Evolutionary conservation across 1,284 basidiomycete species (phyloP).

Genomic region (Moniliophthora roreri): DNA sequence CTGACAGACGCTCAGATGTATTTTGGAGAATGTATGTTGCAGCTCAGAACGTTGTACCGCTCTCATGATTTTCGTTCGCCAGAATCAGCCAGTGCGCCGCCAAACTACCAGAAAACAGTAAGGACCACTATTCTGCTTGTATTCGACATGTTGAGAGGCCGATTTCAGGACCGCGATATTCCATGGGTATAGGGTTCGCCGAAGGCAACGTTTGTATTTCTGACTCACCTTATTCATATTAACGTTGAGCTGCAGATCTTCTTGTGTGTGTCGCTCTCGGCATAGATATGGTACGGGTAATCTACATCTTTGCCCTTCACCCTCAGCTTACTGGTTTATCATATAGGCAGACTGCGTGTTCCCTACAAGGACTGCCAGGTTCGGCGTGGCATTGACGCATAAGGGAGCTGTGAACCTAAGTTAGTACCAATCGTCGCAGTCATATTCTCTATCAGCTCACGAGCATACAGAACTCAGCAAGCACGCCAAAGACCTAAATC

Average conservation of each 20-base stretch:
- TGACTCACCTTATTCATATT: neutral
- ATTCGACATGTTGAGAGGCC: slow-evolving; percentile 2
- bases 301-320: neutral
- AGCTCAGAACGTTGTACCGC: neutral
- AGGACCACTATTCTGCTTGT: slow-evolving; percentile 22
- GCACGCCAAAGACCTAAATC: slow-evolving; percentile 63
- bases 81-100: slow-evolving; percentile 82
- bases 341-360: slow-evolving; percentile 84
- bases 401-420: slow-evolving; percentile 78
- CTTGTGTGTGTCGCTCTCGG: slow-evolving; percentile 87
- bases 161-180: slow-evolving; percentile 71
- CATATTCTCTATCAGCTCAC: neutral
- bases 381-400: slow-evolving; percentile 82
- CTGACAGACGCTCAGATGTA: slow-evolving; percentile 44
- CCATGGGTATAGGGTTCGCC: slow-evolving; percentile 87
- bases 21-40: slow-evolving; percentile 79
- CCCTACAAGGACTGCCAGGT: slow-evolving; percentile 83
- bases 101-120: slow-evolving; percentile 71
- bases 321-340: neutral
- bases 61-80: slow-evolving; percentile 4
- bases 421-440: slow-evolving; percentile 31
- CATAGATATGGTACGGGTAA: slow-evolving; percentile 72
- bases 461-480: slow-evolving; percentile 54
- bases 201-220: slow-evolving; percentile 59
- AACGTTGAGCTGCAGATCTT: slow-evolving; percentile 51